Evolutionary conservation across 306 rosid genomes (phyloP), one percentile per base, ranked within the genome.

Genomic region (Betula pendula): DNA sequence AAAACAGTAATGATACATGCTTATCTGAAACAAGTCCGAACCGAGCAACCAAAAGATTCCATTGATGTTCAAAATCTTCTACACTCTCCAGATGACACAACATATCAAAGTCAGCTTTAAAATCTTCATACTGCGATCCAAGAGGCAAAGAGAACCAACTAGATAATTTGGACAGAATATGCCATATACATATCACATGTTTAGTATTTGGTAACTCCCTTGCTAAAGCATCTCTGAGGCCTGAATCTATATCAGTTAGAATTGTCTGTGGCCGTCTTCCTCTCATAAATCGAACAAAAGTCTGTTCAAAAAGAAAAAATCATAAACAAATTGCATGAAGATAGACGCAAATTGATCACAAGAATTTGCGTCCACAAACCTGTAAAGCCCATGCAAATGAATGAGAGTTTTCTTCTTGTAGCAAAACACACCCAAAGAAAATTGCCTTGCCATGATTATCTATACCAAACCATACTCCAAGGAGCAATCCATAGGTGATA

Each of bases 331-430:
- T 17, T n/a, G 38, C 55, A 24, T 0, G 40, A 75, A 72, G 77
- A 70, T 75, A 75, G 77, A 76, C 20, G 83, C 87, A 81, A 66
- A 78, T 50, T 63, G 82, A 77, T 78, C 79, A 83, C 77, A 79
- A 79, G 73, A 69, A 53, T 74, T 77, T 66, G 79, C 82, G 19
- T 71, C 84, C 67, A 85, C 91, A 68, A 81, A 89, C 93, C 93
- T 85, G 93, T 76, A 85, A 77, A 69, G 93, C 91, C 93, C 91
- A 89, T 27, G 87, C 70, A 78, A 85, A 85, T 70, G 89, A 77
- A 75, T 66, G 82, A 13, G 87, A 77, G 73, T 88, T 83, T 77
- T 89, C 93, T 52, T 87, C 93, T 74, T 89, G 93, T 78, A 89
- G 84, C 83, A 89, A 77, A 45, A 75, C 89, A 70, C 86, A 85